phyloP scores from a whole-genome alignment of 805 yeast species.

The Cyberlindnera xylosilytica region DNA sequence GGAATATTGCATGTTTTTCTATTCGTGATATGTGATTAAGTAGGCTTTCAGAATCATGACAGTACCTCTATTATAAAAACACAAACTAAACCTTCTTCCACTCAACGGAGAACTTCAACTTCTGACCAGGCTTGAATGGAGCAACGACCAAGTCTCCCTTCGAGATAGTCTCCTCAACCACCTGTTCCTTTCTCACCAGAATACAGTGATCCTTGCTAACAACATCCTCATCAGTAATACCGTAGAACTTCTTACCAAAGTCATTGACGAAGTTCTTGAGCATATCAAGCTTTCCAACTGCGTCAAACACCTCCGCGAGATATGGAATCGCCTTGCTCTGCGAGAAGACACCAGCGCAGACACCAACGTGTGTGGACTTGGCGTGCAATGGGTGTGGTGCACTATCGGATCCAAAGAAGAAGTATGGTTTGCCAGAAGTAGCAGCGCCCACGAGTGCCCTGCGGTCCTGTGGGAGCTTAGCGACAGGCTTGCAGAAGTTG shows the following conservation, averaged over 20 bases:
- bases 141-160: conserved; percentile 54
- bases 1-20: too few species aligned
- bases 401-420: conserved; percentile 95
- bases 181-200: conserved; percentile 50
- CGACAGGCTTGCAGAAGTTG: conserved; percentile 97
- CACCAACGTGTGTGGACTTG: conserved; percentile 75
- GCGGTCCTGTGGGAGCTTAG: conserved; percentile 84
- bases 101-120: conserved; percentile 66
- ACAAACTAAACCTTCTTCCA: conserved; percentile 45
- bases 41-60: too few species aligned
- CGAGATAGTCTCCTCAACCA: conserved; percentile 57
- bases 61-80: background rate
- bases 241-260: conserved; percentile 71
- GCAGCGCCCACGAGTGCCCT: conserved; percentile 84
- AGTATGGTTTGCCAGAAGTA: conserved; percentile 84
- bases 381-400: conserved; percentile 92
- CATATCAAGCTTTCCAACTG: conserved; percentile 56
- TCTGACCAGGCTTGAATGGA: conserved; percentile 84
- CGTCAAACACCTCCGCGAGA: conserved; percentile 82
- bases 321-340: conserved; percentile 81
- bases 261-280: conserved; percentile 74
- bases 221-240: conserved; percentile 42
- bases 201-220: conserved; percentile 46
- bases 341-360: conserved; percentile 97
- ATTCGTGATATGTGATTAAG: too few species aligned